Evolutionary conservation across 1,284 basidiomycete genomes (phyloP).

Genomic region (Kwoniella shivajii): DNA sequence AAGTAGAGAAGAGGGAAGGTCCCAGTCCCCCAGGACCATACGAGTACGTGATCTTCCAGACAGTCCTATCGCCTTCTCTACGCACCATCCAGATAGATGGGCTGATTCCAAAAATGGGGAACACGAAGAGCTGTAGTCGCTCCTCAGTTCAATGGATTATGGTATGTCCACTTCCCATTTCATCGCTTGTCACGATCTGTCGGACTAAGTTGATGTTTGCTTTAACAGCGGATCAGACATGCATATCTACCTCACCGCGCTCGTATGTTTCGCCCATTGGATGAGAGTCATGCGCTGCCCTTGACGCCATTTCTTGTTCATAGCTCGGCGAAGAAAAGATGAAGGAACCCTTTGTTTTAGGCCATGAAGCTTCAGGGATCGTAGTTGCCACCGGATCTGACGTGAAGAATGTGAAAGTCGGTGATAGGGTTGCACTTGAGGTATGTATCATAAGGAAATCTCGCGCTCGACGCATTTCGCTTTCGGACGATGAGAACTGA

Average conservation of each 20-base stretch:
- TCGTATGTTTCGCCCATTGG: neutral
- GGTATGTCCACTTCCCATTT: neutral
- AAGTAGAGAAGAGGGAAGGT: neutral
- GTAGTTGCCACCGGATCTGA: neutral
- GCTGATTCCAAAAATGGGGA: too few species aligned
- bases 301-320: neutral
- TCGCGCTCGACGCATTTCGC: neutral
- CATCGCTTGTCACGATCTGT: neutral
- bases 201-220: too few species aligned
- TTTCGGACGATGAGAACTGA: neutral
- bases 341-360: constrained; percentile 8
- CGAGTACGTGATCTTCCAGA: constrained; percentile 2
- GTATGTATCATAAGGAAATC: neutral
- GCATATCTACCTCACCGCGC: constrained; percentile 8
- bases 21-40: constrained; percentile 4
- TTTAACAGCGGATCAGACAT: constrained; percentile 9
- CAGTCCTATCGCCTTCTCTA: too few species aligned
- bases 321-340: constrained; percentile 7
- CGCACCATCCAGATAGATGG: too few species aligned
- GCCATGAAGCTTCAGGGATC: constrained; percentile 8
- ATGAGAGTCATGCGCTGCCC: neutral
- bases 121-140: constrained; percentile 1
- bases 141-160: constrained; percentile 8
- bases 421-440: constrained; percentile 9
- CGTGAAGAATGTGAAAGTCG: constrained; percentile 1